Base-by-base conservation (phyloP, 352 stramenopile genomes). In the Pythium monospermum region DNA sequence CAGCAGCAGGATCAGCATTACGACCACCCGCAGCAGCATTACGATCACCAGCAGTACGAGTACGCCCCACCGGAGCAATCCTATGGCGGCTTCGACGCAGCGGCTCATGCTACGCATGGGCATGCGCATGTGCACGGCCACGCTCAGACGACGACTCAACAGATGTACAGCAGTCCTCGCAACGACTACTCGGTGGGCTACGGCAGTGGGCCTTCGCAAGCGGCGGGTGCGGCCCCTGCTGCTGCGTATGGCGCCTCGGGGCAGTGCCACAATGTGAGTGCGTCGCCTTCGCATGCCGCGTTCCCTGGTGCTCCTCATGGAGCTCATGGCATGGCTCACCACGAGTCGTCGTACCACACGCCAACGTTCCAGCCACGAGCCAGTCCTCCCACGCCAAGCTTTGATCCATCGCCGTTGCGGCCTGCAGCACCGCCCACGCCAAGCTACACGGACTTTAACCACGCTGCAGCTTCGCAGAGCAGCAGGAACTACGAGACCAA, bases 371-470 rank as follows among this genome's bases (percentile, higher is more conserved):
- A 57, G n/a, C 39, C 39, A 3, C 30, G 39, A 8, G 13, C 31
- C 4, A 45, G 7, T 3, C 47, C 47, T 7, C 4, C 28, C 11
- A 41, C 47, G 16, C 47, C 33, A 23, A 19, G 8, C 3, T 37
- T 53, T 30, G 33, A 47, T 15, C 26, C 48, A 10, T 41, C 48
- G 10, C 43, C 42, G 19, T 19, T 51, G 28, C 40, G 46, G 3
- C 12, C n/a, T 11, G 7, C 30, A 6, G 37, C 33, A 15, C 18
- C 40, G n/a, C n/a, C n/a, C n/a, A 41, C 52, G 16, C 36, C 44
- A 32, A n/a, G 37, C 4, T 62, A 62, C 35, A 62, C 56, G 15
- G 46, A 53, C n/a, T n/a, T n/a, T n/a, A n/a, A n/a, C n/a, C n/a
- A n/a, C n/a, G n/a, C n/a, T 42, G 36, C 7, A 13, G 30, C 8